These are phyloP conservation scores for Cutaneotrichosporon dermatis DNA, from an alignment of 1,284 basidiomycete species.

Conservation along the genomic window DNA sequence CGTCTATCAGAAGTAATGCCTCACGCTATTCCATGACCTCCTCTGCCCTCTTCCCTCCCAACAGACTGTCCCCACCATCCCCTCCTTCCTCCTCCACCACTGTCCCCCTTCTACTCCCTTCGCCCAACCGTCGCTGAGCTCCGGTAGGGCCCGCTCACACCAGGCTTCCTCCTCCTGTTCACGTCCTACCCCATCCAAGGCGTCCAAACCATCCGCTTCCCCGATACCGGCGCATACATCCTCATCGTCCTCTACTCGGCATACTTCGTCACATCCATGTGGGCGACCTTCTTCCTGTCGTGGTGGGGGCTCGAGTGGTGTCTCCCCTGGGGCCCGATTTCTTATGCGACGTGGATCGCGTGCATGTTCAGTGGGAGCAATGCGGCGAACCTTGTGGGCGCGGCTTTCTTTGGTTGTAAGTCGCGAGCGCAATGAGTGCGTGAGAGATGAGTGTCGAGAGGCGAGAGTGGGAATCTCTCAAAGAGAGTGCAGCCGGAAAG, in stretches of 20 bases:
- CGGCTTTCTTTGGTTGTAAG: slow-evolving; percentile 16
- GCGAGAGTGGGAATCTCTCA: too few species aligned
- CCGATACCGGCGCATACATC: slow-evolving; percentile 17
- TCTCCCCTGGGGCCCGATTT: slow-evolving; percentile 13
- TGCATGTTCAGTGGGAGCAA: slow-evolving; percentile 16
- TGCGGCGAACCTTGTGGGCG: slow-evolving; percentile 17
- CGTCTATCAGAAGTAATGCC: too few species aligned
- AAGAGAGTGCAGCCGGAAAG: too few species aligned
- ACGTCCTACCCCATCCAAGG: slow-evolving; percentile 19
- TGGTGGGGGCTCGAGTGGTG: slow-evolving; percentile 21
- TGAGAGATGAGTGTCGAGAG: too few species aligned
- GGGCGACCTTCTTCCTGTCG: slow-evolving; percentile 17
- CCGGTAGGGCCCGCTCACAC: background rate
- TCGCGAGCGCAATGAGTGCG: too few species aligned
- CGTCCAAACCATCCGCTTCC: slow-evolving; percentile 20
- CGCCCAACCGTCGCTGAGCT: too few species aligned
- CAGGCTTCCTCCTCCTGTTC: slow-evolving; percentile 10
- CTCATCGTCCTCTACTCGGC: slow-evolving; percentile 18
- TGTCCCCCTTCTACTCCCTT: too few species aligned
- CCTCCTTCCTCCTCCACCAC: too few species aligned
- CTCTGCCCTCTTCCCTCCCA: too few species aligned
- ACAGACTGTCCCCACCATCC: too few species aligned
- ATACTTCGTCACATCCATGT: slow-evolving; percentile 19
- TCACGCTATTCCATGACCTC: too few species aligned
- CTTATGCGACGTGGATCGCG: slow-evolving; percentile 16